Evolutionary conservation across 1,139 yeast genomes (phyloP).

Genomic region (Candida gigantensis): DNA sequence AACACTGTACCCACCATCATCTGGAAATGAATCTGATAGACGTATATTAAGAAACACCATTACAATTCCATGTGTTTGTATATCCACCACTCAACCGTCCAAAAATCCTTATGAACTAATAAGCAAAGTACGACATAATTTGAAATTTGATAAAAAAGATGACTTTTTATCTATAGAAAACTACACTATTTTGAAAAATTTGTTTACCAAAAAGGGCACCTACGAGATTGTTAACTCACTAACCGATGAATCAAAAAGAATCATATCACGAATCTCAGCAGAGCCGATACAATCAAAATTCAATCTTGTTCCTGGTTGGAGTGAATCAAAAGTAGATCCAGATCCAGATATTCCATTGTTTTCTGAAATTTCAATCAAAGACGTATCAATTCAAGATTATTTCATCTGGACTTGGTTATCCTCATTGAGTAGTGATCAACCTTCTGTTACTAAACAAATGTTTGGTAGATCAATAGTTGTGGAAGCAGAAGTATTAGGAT

Average conservation of each 20-base stretch:
- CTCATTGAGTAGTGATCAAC: constrained; percentile 73
- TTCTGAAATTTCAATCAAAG: constrained; percentile 55
- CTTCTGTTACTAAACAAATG: constrained; percentile 58
- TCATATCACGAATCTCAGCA: constrained; percentile 58
- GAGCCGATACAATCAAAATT: constrained; percentile 41
- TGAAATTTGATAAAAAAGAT: constrained; percentile 70
- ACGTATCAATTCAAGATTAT: constrained; percentile 79
- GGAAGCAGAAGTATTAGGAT: constrained; percentile 71
- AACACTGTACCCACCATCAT: constrained; percentile 67
- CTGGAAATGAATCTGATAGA: constrained; percentile 27
- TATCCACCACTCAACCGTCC: constrained; percentile 64
- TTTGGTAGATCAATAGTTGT: constrained; percentile 82
- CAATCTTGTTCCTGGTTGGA: constrained; percentile 49
- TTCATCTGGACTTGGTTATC: constrained; percentile 92
- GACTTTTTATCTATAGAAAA: constrained; percentile 76
- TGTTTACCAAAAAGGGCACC: constrained; percentile 62
- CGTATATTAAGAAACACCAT: constrained; percentile 40
- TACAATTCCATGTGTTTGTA: constrained; percentile 60
- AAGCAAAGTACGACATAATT: constrained; percentile 61
- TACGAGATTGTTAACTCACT: constrained; percentile 62
- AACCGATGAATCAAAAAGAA: constrained; percentile 72
- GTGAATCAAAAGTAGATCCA: constrained; percentile 17
- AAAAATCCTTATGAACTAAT: constrained; percentile 42
- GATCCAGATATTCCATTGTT: constrained; percentile 38
- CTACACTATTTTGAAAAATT: constrained; percentile 69